These are phyloP conservation scores for Colletotrichum orbiculare DNA, from an alignment of 2,329 filamentous ascomycete genomes.

Conservation along the genomic window DNA sequence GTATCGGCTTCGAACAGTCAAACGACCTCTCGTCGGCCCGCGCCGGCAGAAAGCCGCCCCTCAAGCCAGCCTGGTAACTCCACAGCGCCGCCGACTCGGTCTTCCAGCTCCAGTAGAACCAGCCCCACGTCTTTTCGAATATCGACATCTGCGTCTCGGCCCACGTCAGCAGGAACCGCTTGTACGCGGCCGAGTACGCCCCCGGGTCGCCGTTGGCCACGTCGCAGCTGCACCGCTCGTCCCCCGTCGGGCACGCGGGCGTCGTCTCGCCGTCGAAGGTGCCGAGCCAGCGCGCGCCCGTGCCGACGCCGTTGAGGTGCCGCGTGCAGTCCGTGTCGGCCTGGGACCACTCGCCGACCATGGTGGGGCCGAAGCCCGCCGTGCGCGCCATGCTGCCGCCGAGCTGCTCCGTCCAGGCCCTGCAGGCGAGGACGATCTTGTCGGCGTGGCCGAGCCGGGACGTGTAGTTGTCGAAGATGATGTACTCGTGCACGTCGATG, in stretches of 20 bases:
- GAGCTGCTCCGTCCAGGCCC: slow-evolving; percentile 88
- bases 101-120: slow-evolving; percentile 99
- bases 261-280: slow-evolving; percentile 77
- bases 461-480: slow-evolving; percentile 94
- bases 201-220: slow-evolving; percentile 79
- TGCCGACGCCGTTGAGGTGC: slow-evolving; percentile 89
- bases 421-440: slow-evolving; percentile 89
- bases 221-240: slow-evolving; percentile 76
- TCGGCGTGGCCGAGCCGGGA: slow-evolving; percentile 83
- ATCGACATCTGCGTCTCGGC: slow-evolving; percentile 96
- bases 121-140: slow-evolving; percentile 94
- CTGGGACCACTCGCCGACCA: slow-evolving; percentile 97
- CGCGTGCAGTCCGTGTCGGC: slow-evolving; percentile 94
- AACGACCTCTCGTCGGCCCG: slow-evolving; percentile 79
- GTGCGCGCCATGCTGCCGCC: slow-evolving; percentile 75
- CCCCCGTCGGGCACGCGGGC: slow-evolving; percentile 78
- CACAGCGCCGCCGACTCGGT: slow-evolving; percentile 89
- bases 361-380: slow-evolving; percentile 90
- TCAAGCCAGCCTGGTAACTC: slow-evolving; percentile 87
- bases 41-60: slow-evolving; percentile 80
- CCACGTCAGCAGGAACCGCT: slow-evolving; percentile 87
- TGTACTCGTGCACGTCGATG: slow-evolving; percentile 98
- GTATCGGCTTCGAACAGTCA: slow-evolving; percentile 70
- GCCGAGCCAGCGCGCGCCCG: slow-evolving; percentile 91
- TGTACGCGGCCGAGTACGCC: slow-evolving; percentile 79